Base-by-base conservation (phyloP, 768 basidiomycete genomes). In the Russula compacta region DNA sequence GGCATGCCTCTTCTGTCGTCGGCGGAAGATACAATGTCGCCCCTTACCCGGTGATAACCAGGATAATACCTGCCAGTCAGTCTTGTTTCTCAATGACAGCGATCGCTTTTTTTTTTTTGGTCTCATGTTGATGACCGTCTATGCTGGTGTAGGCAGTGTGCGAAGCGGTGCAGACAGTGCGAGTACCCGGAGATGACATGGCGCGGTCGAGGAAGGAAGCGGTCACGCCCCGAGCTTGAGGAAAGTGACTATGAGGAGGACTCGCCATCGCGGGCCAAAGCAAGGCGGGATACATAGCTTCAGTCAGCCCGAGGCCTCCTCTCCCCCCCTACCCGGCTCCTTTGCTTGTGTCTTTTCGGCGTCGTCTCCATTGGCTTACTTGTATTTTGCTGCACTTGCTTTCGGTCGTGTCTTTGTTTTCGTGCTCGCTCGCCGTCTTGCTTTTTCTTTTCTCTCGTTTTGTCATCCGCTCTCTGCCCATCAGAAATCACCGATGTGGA, bases 161-260 rank as follows among this genome's bases (percentile, higher is more conserved):
- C 52, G 17, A 63, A 63, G 56, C 61, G 61, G 11, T 12, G 21
- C 47, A 53, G 57, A 29, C 10, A 43, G 32, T 63, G 61, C 12
- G 61, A 63, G 47, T 63, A 63, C 15, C 61, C 61, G 9, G 61
- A 63, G n/a, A 58, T 54, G 61, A 63, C 56, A 14, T 63, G 61
- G 61, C 61, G 61, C 33, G 61, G 61, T 47, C 51, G 61, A n/a
- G 52, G 47, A 43, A 63, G 35, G 56, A 63, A 50, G 24, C 52
- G 47, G 35, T 53, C 52, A 14, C 46, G n/a, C 21, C 1, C 12
- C 2, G 56, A 38, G 7, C 3, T 29, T 32, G 52, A 61, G 4
- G 60, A 63, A 14, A 58, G 61, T 24, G 61, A 63, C 2, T n/a
- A 43, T 0, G 61, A 62, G 12, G 61, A 58, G 39, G 51, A 53